Conservation (phyloP, 306 rosid species). For the Sphenostylis stenocarpa region DNA sequence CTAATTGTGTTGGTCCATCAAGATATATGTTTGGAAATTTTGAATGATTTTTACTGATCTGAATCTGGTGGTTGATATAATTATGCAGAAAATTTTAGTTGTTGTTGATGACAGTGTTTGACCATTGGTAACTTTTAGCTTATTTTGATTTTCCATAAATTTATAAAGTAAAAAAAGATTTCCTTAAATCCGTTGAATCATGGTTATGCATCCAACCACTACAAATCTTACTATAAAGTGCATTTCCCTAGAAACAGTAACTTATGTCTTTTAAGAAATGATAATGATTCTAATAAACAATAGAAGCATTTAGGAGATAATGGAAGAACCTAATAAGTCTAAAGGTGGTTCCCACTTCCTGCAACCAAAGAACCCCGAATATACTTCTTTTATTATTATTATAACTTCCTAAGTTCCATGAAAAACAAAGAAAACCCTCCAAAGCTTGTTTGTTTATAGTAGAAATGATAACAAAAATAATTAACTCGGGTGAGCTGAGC, state of each 20-base stretch:
- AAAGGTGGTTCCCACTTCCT: slow-evolving; percentile 9
- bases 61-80: no score
- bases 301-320: slow-evolving; percentile 3
- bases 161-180: not conserved
- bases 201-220: slow-evolving; percentile 2
- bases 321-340: slow-evolving; percentile 23
- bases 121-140: no score
- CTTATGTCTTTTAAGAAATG: not conserved
- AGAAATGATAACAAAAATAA: no score
- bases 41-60: not conserved
- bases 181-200: not conserved
- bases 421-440: not conserved
- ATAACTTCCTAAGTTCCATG: not conserved
- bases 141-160: not conserved
- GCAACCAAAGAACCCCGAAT: slow-evolving; percentile 30
- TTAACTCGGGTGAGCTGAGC: no score
- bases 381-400: not conserved
- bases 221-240: not conserved
- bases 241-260: not conserved
- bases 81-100: no score
- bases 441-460: not conserved
- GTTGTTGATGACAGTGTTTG: no score
- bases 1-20: not conserved
- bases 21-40: not conserved
- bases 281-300: slow-evolving; percentile 10